Base-by-base conservation (phyloP, 2,329 filamentous ascomycete genomes). In the Botryotinia calthae region DNA sequence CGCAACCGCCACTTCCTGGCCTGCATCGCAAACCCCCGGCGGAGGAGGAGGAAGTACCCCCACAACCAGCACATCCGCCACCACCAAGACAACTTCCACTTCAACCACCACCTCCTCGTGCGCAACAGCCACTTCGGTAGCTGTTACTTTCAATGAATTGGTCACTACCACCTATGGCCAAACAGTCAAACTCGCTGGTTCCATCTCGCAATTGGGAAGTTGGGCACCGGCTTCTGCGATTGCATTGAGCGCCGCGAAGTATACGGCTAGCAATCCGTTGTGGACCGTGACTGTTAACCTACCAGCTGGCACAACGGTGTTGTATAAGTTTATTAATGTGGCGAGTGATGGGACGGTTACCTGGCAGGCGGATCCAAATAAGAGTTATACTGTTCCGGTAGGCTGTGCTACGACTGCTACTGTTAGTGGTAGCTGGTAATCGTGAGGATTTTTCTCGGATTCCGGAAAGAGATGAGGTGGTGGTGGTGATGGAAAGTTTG, bases 281-380 rank as follows among this genome's bases (percentile, higher is more conserved):
- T 94, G 91, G 92, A 85, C 82, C 63, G 84, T 81, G 0, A 86
- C 86, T 0, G 79, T 93, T 42, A 83, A 82, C 1, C 81, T 94
- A 25, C 81, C 84, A 0, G 84, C 88, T 0, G 90, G 90, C 3
- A 83, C 84, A 65, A 82, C 81, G 4, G 83, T 93, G 61, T 78
- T 89, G 82, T 93, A 93, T 81, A 93, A 93, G 83, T 94, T 88
- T 79, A 86, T 93, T 77, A 86, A 87, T 67, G 85, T 90, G 59
- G 84, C 84, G 73, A 78, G 81, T 1, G 85, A 87, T 76, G 87
- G 89, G 0, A 82, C 82, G 0, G 81, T 91, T 14, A 84, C 82
- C 3, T 93, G 91, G 91, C 91, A 94, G 82, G 84, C 82, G 66
- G 90, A 91, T 72, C 77, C 77, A 10, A 79, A 80, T 74, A 76